Evolutionary conservation across 257 asterid species (phyloP).

Genomic region (Nicotiana tomentosiformis): DNA sequence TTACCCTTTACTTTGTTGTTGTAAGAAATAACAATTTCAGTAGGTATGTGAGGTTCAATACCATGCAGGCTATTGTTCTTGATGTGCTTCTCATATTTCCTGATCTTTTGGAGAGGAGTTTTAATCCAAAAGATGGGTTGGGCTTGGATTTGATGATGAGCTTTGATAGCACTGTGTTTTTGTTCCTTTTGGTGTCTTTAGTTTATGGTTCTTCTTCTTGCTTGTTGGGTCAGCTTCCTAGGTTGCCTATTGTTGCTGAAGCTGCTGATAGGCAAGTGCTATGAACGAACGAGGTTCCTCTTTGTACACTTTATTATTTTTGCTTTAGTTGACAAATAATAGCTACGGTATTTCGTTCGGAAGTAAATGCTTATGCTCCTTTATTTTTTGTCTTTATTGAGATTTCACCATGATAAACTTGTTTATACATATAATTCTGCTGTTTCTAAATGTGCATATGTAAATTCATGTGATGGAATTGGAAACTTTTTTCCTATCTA

Average conservation of each 20-base stretch:
- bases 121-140: constrained; percentile 73
- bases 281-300: constrained; percentile 1
- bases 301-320: background rate
- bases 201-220: constrained; percentile 80
- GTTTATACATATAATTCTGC: background rate
- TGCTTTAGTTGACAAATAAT: background rate
- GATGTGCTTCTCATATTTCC: constrained; percentile 92
- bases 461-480: background rate
- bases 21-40: constrained; percentile 89
- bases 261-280: constrained; percentile 99
- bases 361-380: background rate
- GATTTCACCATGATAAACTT: background rate
- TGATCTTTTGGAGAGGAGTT: constrained; percentile 81
- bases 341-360: background rate
- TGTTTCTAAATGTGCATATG: background rate
- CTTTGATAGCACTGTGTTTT: constrained; percentile 88
- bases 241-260: constrained; percentile 94
- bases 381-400: background rate
- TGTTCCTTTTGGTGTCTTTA: constrained; percentile 71
- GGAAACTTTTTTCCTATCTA: background rate
- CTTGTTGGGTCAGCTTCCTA: constrained; percentile 71
- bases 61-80: constrained; percentile 98
- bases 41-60: constrained; percentile 86
- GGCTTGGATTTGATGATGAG: constrained; percentile 91
- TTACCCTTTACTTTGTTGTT: constrained; percentile 81